Evolutionary conservation across 2,329 filamentous ascomycete genomes (phyloP), one percentile per base, ranked within the genome.

Genomic region (Calonectria pseudoturangicola): DNA sequence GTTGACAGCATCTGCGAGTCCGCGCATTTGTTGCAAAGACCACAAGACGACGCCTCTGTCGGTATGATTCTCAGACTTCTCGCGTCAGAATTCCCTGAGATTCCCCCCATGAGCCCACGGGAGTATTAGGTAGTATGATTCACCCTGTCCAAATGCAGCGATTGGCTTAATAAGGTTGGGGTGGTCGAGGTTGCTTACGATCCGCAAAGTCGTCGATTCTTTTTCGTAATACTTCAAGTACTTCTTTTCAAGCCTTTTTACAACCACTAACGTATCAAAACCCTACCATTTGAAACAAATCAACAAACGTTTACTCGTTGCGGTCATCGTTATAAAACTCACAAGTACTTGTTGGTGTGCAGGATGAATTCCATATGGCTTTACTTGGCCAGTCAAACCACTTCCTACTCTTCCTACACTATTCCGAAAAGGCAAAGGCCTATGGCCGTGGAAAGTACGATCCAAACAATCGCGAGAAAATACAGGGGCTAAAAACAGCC

Each of bases 61-160:
- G 3, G 27, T 62, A 9, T 27, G 36, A 2, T n/a, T 8, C 8
- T 39, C 58, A 5, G 58, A 30, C 4, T 3, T 58, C n/a, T 39
- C 1, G 21, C 30, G 36, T 36, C 58, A 62, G 7, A 45, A 62
- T 30, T 62, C 58, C 12, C 58, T 62, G 2, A 62, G 3, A 15
- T 62, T 62, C 4, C 58, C 58, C 1, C 58, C 58, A 13, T 62
- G 21, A 2, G 58, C 58, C 58, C 58, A 62, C n/a, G 58, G 58
- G 1, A 62, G 25, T 28, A 62, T 45, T 15, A 45, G 13, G 27
- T 45, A 62, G 21, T 62, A 62, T 7, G 10, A 25, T 3, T 21
- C 21, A 16, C 58, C 58, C 2, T 36, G 15, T 16, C 6, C 36
- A 4, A 43, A 62, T 15, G 36, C 30, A 6, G 36, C 39, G 1